Evolutionary conservation across 495 filamentous ascomycete genomes (phyloP).

Genomic region (Apiosordaria backusii): DNA sequence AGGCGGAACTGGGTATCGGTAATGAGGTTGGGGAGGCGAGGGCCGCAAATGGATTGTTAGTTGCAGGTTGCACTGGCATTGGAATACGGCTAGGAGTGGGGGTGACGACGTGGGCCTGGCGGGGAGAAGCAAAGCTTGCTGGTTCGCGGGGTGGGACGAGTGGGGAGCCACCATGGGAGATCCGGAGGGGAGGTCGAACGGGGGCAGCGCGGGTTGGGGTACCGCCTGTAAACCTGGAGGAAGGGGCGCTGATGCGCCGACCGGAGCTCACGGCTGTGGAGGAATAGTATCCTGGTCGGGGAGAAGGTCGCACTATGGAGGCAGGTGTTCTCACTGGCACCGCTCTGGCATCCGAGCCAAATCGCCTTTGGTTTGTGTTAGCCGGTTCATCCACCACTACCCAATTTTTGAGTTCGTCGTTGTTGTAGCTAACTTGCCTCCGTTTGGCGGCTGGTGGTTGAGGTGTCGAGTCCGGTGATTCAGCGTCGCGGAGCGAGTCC

Average conservation of each 20-base stretch:
- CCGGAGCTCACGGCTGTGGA: constrained; percentile 23
- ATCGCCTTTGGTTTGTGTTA: constrained; percentile 25
- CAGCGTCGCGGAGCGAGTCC: constrained; percentile 20
- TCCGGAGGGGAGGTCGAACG: constrained; percentile 31
- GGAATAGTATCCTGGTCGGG: constrained; percentile 21
- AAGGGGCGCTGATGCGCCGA: constrained; percentile 39
- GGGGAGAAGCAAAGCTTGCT: constrained; percentile 53
- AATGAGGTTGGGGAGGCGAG: constrained; percentile 5
- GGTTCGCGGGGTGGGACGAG: constrained; percentile 39
- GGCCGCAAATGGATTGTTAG: constrained; percentile 8
- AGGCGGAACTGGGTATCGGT: constrained; percentile 14
- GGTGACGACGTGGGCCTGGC: constrained; percentile 29
- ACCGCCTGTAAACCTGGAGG: constrained; percentile 34
- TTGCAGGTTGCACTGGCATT: constrained; percentile 18
- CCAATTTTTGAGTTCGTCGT: constrained; percentile 65
- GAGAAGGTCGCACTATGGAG: constrained; percentile 11
- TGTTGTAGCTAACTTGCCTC: constrained; percentile 46
- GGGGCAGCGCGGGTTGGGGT: constrained; percentile 18
- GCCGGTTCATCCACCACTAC: constrained; percentile 59
- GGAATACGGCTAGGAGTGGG: constrained; percentile 41
- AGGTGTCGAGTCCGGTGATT: constrained; percentile 44
- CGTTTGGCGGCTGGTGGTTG: constrained; percentile 48
- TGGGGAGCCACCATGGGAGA: constrained; percentile 49
- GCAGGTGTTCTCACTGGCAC: constrained; percentile 10
- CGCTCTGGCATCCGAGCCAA: constrained; percentile 13